A percentile compares a stretch with the other conserved stretches of the same genome.
Conservation (phyloP, 768 basidiomycete genomes). For the Zangia roseola region DNA sequence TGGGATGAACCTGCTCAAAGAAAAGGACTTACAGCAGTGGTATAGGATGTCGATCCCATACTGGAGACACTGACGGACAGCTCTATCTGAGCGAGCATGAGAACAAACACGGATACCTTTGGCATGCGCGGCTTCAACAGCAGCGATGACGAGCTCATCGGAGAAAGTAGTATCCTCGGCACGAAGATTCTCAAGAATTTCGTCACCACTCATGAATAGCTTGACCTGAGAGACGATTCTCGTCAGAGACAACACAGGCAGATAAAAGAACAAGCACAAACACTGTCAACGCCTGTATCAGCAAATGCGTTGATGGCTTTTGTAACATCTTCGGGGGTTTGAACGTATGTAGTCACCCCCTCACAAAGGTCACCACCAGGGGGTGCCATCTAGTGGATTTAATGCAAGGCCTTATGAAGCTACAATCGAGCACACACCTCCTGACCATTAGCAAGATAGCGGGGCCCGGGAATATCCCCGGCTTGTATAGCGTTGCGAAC, state of each 20-base stretch:
- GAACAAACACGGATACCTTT: conserved; percentile 37
- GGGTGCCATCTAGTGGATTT: conserved; percentile 27
- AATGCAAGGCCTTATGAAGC: not conserved
- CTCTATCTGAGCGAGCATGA: conserved; percentile 35
- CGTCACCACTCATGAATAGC: conserved; percentile 37
- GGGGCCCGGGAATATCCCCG: conserved; percentile 35
- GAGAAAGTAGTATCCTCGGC: conserved; percentile 36
- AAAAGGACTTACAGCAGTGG: conserved; percentile 21
- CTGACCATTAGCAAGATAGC: conserved; percentile 35
- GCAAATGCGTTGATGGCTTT: conserved; percentile 24
- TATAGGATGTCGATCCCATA: conserved; percentile 36
- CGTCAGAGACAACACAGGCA: not conserved
- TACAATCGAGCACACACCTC: conserved; percentile 23
- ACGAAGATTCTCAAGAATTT: conserved; percentile 34
- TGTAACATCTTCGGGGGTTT: conserved; percentile 30
- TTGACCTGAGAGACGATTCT: conserved; percentile 25
- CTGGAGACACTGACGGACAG: conserved; percentile 34
- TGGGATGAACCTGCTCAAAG: not conserved
- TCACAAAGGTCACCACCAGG: conserved; percentile 29
- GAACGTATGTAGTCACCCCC: conserved; percentile 34
- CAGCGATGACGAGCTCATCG: conserved; percentile 34
- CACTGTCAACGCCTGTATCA: conserved; percentile 22
- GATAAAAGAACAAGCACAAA: conserved; percentile 7
- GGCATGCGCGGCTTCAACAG: conserved; percentile 34
- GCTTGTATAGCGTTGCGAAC: conserved; percentile 35